These are phyloP conservation scores for Termitomyces sp. DNA, from an alignment of 768 basidiomycete species.

Conservation along the genomic window DNA sequence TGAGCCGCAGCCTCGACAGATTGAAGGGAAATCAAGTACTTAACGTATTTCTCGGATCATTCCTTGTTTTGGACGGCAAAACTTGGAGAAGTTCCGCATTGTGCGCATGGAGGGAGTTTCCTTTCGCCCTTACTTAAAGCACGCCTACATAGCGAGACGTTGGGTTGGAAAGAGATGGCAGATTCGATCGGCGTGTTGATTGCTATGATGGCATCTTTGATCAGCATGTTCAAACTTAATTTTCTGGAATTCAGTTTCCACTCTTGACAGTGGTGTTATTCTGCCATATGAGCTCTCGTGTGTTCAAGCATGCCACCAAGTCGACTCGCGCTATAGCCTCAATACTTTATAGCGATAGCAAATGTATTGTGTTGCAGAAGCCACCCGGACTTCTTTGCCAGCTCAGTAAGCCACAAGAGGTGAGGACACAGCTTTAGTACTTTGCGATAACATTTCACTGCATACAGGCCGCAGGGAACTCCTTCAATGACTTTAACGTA, in stretches of 20 bases:
- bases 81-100: neutral
- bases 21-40: neutral
- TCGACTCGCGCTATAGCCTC: constrained; percentile 1
- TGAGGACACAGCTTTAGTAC: neutral
- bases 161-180: no score
- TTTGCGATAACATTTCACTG: neutral
- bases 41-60: neutral
- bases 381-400: constrained; percentile 56
- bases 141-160: neutral
- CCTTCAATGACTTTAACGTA: constrained; percentile 25
- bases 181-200: neutral
- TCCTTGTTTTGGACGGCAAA: neutral
- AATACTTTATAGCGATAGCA: constrained; percentile 47
- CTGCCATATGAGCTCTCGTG: constrained; percentile 1
- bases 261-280: no score
- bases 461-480: neutral
- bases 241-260: no score
- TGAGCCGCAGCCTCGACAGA: neutral
- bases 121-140: neutral
- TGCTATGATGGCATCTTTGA: no score
- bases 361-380: constrained; percentile 55
- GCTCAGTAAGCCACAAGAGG: constrained; percentile 19
- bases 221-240: no score
- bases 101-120: neutral
- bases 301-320: neutral